Base-by-base conservation (phyloP, 2,329 filamentous ascomycete genomes). In the Pseudogymnoascus sp. region DNA sequence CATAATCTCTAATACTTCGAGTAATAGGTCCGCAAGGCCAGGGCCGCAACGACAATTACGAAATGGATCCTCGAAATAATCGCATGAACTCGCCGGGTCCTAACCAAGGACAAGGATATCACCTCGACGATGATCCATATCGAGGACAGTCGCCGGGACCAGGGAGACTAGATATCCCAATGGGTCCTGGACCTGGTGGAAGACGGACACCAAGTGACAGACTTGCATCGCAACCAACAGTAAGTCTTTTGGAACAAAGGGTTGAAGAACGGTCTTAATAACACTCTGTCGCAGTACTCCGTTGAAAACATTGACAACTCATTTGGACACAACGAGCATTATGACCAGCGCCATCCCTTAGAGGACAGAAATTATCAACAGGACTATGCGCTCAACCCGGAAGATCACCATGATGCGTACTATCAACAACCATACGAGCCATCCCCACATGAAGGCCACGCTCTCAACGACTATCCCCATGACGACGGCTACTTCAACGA, bases 351-450 rank as follows among this genome's bases (percentile, higher is more conserved):
- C 65, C 76, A 79, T 64, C 77, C 78, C 8, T 75, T 79, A 65
- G 79, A 79, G 31, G 75, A 76, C 63, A 75, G 75, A 54, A 75
- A 80, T 66, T 82, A 84, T 67, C 79, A 81, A 45, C 80, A 80
- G 66, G 89, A 92, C 63, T 93, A 95, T 74, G 80, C 86, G 3
- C 77, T 96, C 66, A 86, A 91, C 71, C 92, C 93, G 8, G 87
- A 96, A 74, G 86, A 87, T 64, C 91, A 96, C 71, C 91, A 95
- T 73, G 91, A 96, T 75, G 84, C 86, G 63, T 96, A 96, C 78
- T 93, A 89, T 75, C 90, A 87, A 69, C 86, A 89, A 68, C 88
- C 91, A 1, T 96, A 96, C 75, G 84, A 92, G 68, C 89, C 91
- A 11, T 68, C 68, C 34, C 68, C 69, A 40, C 68, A 69, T 37